phyloP scores from a whole-genome alignment of 305 asterid species.

The Rubia tinctorum region DNA sequence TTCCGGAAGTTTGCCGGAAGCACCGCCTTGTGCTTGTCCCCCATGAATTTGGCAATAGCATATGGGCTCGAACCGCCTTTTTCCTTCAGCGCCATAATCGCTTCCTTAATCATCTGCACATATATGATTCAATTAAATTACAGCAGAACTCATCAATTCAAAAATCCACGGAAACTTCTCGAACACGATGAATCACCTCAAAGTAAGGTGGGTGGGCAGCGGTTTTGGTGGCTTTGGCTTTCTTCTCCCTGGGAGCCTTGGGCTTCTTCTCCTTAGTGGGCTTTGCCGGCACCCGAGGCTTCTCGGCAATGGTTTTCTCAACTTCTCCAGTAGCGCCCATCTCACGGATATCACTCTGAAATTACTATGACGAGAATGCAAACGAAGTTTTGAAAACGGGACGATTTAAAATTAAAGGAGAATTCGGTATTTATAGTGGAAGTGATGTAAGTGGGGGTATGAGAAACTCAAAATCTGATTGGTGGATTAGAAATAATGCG shows the following conservation, averaged over 20 bases:
- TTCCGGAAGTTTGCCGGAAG: conserved; percentile 64
- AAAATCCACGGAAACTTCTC: neutral
- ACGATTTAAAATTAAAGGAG: neutral
- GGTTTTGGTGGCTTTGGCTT: no score
- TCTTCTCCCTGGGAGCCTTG: no score
- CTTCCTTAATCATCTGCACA: conserved; percentile 68
- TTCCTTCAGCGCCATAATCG: conserved; percentile 48
- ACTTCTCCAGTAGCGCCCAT: conserved; percentile 42
- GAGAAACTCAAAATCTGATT: conserved; percentile 30
- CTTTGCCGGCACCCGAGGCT: conserved; percentile 29
- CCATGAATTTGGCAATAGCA: conserved; percentile 68
- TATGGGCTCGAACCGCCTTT: conserved; percentile 64
- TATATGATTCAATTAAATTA: neutral
- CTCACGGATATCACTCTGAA: neutral
- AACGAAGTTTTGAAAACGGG: neutral
- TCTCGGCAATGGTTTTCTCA: conserved; percentile 23
- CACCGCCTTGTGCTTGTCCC: conserved; percentile 52
- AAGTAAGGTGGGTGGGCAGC: conserved; percentile 70
- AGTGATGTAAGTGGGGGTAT: conserved; percentile 14
- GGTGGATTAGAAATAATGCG: conserved; percentile 18
- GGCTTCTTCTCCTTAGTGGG: conserved; percentile 47
- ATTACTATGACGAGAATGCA: neutral
- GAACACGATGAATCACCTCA: conserved; percentile 30
- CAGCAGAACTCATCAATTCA: neutral
- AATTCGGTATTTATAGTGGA: conserved; percentile 35